Base-by-base conservation (phyloP, 1,284 basidiomycete species). In the Leccinum holopus region DNA sequence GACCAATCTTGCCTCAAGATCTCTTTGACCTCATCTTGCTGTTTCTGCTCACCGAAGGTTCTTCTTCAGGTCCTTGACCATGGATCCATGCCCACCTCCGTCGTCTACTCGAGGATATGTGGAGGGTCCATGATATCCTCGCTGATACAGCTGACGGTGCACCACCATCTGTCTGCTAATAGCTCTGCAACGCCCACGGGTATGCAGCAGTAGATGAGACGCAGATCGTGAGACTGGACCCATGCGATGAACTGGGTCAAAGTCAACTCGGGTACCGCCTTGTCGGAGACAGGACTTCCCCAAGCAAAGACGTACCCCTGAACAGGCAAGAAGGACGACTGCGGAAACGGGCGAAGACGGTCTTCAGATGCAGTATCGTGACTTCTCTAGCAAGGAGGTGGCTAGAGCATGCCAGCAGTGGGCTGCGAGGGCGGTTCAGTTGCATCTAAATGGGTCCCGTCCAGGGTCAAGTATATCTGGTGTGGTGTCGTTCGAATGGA, bases 341-440 rank as follows among this genome's bases (percentile, higher is more conserved):
- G 69, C 1, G 74, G 73, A 25, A 21, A 77, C 71, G 2, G 72
- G 70, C 1, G 68, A 64, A 11, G 69, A 41, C 10, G 77, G 74
- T 30, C 74, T 73, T 81, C 80, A 82, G 32, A 79, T 76, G 44
- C 74, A 72, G 68, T 82, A 82, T 4, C 79, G 77, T 30, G 76
- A 70, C 59, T 77, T 76, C 66, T 83, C 81, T 32, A 83, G 77
- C 81, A 81, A 83, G 8, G 81, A 75, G 0, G 79, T 82, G 6
- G 79, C 70, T 30, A 76, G 76, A 5, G 78, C 78, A 4, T 78
- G 78, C n/a, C 79, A 79, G 57, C 81, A 73, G 37, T 72, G 66
- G 1, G 78, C 79, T 21, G 81, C 72, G 61, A 81, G 70, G 11
- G 75, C 72, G 2, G 78, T 35, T 73, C 70, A 9, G 53, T 35